phyloP scores from a whole-genome alignment of 2,329 filamentous ascomycete genomes.

The Monosporascus sp. region DNA sequence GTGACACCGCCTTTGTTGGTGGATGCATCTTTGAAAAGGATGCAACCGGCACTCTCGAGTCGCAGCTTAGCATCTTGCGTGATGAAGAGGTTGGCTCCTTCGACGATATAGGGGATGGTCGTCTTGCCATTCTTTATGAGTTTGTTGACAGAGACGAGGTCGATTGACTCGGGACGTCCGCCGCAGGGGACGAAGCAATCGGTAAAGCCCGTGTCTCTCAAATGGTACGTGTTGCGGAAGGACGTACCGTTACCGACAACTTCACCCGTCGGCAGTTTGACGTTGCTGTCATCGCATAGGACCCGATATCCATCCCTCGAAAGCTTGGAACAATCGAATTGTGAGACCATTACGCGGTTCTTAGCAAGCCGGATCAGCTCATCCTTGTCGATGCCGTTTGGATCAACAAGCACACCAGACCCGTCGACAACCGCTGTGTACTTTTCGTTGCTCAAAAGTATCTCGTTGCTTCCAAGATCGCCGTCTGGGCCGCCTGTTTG shows the following conservation, averaged over 20 bases:
- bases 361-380: constrained; percentile 84
- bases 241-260: constrained; percentile 83
- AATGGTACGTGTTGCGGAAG: constrained; percentile 97
- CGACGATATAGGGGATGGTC: constrained; percentile 88
- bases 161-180: constrained; percentile 93
- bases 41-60: constrained; percentile 89
- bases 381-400: constrained; percentile 77
- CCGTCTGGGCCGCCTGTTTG: constrained; percentile 97
- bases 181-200: constrained; percentile 95
- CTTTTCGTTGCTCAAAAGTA: constrained; percentile 90
- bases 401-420: constrained; percentile 89
- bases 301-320: constrained; percentile 87
- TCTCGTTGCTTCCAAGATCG: constrained; percentile 96
- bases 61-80: constrained; percentile 96
- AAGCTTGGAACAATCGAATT: constrained; percentile 82
- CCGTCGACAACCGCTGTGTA: constrained; percentile 96
- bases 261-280: constrained; percentile 85
- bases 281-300: constrained; percentile 82
- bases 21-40: constrained; percentile 95
- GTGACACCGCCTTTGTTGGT: constrained; percentile 99
- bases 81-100: constrained; percentile 97
- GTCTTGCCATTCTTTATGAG: constrained; percentile 88
- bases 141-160: constrained; percentile 75
- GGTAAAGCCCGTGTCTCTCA: constrained; percentile 70
- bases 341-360: constrained; percentile 79